Percentiles rank a stretch among this genome's conserved stretches.
These are phyloP conservation scores for Seminavis robusta DNA, from an alignment of 108 stramenopile genomes.

Conservation along the genomic window DNA sequence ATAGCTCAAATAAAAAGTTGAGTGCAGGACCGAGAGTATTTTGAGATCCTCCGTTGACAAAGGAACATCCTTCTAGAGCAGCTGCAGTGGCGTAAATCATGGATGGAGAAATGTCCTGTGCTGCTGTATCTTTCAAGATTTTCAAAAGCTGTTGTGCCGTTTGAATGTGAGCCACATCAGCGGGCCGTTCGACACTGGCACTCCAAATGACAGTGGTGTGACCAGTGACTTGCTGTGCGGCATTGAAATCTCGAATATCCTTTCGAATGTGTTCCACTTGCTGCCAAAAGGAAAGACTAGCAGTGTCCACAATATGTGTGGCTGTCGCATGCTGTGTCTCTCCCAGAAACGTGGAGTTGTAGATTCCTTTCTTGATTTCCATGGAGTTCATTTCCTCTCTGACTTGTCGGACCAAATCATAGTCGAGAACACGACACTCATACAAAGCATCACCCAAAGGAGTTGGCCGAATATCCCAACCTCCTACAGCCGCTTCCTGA, in stretches of 20 bases:
- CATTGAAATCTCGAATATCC: conserved; percentile 68
- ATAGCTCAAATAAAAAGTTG: conserved; percentile 41
- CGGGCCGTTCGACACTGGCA: conserved; percentile 61
- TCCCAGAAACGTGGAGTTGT: conserved; percentile 72
- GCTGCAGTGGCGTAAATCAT: conserved; percentile 79
- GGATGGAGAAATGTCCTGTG: conserved; percentile 67
- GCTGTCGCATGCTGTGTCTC: conserved; percentile 56
- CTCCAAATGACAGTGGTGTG: conserved; percentile 83
- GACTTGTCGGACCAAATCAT: conserved; percentile 78
- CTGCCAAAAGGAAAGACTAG: conserved; percentile 22
- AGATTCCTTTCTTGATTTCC: conserved; percentile 63
- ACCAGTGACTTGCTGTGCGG: conserved; percentile 48
- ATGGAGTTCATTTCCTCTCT: conserved; percentile 55
- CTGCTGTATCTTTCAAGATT: conserved; percentile 35
- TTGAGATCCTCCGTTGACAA: conserved; percentile 85
- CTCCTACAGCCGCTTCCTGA: conserved; percentile 40
- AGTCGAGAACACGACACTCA: conserved; percentile 68
- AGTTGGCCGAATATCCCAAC: conserved; percentile 70
- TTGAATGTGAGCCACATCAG: conserved; percentile 36
- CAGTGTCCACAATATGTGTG: conserved; percentile 43
- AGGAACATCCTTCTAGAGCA: conserved; percentile 81
- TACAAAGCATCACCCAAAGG: conserved; percentile 73
- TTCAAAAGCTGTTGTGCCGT: conserved; percentile 50
- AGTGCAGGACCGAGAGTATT: conserved; percentile 71
- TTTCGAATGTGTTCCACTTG: conserved; percentile 67